Percentiles rank a stretch among this genome's conserved stretches.
Conservation (phyloP, 768 basidiomycete genomes). For the Strobilomyces echinocephalus region DNA sequence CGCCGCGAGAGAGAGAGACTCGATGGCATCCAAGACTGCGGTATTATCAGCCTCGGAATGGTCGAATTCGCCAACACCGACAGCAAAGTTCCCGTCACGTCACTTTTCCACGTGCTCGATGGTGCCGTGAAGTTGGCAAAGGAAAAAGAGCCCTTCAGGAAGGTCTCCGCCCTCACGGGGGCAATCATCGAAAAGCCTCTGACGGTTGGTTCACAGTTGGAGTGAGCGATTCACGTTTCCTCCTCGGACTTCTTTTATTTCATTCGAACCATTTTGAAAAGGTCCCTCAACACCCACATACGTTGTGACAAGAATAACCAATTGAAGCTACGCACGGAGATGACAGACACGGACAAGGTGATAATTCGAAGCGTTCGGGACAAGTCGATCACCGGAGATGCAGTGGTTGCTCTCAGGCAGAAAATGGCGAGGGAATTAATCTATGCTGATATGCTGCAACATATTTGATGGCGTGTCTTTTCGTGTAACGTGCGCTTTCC, state of each 20-base stretch:
- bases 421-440: constrained; percentile 3
- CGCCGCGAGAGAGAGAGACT: neutral
- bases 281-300: constrained; percentile 13
- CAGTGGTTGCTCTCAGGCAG: neutral
- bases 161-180: constrained; percentile 4
- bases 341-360: constrained; percentile 7
- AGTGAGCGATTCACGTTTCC: neutral
- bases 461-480: too few species aligned
- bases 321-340: constrained; percentile 9
- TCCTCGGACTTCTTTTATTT: too few species aligned
- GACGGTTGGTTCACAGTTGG: constrained; percentile 10
- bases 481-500: too few species aligned
- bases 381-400: neutral
- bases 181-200: constrained; percentile 1
- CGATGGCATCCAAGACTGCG: neutral
- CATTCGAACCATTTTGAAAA: neutral
- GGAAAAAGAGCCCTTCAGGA: constrained; percentile 9
- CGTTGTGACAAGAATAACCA: constrained; percentile 15
- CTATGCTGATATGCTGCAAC: constrained; percentile 1
- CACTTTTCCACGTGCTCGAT: too few species aligned
- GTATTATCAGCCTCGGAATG: constrained; percentile 7
- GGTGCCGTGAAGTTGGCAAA: constrained; percentile 1
- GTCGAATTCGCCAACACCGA: constrained; percentile 18
- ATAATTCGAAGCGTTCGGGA: constrained; percentile 1
- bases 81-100: neutral